phyloP scores from a whole-genome alignment of 805 yeast species.

The Lipomyces oligophaga region DNA sequence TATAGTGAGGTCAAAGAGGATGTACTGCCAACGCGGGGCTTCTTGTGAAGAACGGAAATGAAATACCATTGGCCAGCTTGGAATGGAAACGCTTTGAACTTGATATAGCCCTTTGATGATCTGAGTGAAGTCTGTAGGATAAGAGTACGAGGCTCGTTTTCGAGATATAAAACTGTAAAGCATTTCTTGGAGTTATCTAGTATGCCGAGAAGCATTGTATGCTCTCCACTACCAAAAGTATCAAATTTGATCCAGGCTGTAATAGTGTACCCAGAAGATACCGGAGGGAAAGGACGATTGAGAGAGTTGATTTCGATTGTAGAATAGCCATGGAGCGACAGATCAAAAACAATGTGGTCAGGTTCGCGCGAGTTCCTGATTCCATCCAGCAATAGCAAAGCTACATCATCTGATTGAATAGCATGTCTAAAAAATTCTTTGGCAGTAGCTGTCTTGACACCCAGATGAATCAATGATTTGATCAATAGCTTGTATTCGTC shows the following conservation, averaged over 20 bases:
- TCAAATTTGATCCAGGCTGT: slow-evolving; percentile 28
- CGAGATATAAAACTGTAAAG: slow-evolving; percentile 27
- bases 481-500: slow-evolving; percentile 2
- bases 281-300: slow-evolving; percentile 24
- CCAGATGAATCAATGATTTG: slow-evolving; percentile 19
- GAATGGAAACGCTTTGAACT: slow-evolving; percentile 25
- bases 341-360: slow-evolving; percentile 23
- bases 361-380: slow-evolving; percentile 22
- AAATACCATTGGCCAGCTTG: slow-evolving; percentile 31
- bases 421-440: slow-evolving; percentile 19
- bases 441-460: slow-evolving; percentile 20
- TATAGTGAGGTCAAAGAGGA: slow-evolving; percentile 30
- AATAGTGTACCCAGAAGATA: slow-evolving; percentile 25
- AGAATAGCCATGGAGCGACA: slow-evolving; percentile 22
- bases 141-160: slow-evolving; percentile 25
- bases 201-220: slow-evolving; percentile 28
- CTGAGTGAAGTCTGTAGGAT: slow-evolving; percentile 26
- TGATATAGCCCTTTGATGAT: slow-evolving; percentile 23
- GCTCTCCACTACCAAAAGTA: slow-evolving; percentile 20
- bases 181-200: slow-evolving; percentile 28
- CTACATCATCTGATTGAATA: slow-evolving; percentile 9
- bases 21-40: slow-evolving; percentile 27
- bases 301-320: slow-evolving; percentile 23
- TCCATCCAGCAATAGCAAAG: slow-evolving; percentile 13
- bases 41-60: slow-evolving; percentile 27